phyloP scores from a whole-genome alignment of 257 asterid genomes.

The Petunia secreta region DNA sequence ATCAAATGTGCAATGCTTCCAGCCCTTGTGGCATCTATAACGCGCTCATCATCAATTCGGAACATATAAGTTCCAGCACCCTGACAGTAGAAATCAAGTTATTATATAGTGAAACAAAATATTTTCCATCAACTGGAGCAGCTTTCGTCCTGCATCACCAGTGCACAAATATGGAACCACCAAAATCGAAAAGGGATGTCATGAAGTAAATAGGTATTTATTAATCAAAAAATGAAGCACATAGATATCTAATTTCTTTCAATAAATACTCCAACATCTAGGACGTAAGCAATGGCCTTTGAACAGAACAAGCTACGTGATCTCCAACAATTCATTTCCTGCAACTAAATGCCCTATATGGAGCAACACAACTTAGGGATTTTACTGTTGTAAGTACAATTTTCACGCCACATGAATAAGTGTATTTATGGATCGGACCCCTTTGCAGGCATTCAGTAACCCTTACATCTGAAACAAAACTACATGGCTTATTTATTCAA shows the following conservation, averaged over 20 bases:
- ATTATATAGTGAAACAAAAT: slow-evolving; percentile 6
- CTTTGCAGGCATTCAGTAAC: not conserved
- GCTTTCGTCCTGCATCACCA: slow-evolving; percentile 8
- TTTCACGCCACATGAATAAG: slow-evolving; percentile 3
- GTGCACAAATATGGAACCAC: slow-evolving; percentile 27
- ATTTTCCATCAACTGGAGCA: not conserved
- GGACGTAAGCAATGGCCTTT: slow-evolving; percentile 1
- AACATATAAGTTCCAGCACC: slow-evolving; percentile 99
- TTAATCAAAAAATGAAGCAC: not conserved
- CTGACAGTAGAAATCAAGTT: slow-evolving; percentile 45
- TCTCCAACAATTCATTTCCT: not conserved
- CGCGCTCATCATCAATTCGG: slow-evolving; percentile 85
- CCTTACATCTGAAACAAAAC: not conserved
- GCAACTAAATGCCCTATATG: not conserved
- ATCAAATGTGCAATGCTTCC: slow-evolving; percentile 98
- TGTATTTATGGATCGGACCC: not conserved
- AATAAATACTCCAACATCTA: slow-evolving; percentile 17
- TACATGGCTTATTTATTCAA: too few species aligned
- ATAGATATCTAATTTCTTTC: not conserved
- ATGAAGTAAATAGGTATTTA: not conserved
- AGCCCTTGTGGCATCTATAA: slow-evolving; percentile 94
- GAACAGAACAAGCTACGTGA: slow-evolving; percentile 2
- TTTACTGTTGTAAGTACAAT: not conserved
- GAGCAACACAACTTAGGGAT: not conserved
- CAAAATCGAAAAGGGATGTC: slow-evolving; percentile 13